A percentile compares a stretch with the other conserved stretches of the same genome.
These are phyloP conservation scores for Waitea zeae DNA, from an alignment of 1,284 basidiomycete genomes.

Conservation along the genomic window DNA sequence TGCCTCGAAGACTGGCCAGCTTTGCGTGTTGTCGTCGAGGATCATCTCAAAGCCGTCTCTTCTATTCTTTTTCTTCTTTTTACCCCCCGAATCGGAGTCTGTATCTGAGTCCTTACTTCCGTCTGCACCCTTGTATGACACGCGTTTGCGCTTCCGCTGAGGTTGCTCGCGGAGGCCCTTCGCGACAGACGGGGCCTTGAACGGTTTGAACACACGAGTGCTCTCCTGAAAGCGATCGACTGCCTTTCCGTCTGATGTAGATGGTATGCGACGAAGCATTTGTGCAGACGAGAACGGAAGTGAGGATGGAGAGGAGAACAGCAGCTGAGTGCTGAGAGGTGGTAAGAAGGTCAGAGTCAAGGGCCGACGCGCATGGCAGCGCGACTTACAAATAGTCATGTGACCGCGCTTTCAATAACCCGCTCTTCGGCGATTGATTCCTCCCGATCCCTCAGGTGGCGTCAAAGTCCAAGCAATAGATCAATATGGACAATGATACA, in stretches of 20 bases:
- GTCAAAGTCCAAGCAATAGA: too few species aligned
- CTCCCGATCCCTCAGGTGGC: too few species aligned
- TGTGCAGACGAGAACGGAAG: constrained; percentile 1
- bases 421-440: too few species aligned
- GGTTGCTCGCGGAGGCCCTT: constrained; percentile 37
- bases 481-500: too few species aligned
- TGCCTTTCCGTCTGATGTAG: constrained; percentile 45
- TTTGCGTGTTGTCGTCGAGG: constrained; percentile 32
- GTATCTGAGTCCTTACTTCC: constrained; percentile 25
- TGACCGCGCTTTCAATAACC: too few species aligned
- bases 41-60: constrained; percentile 26
- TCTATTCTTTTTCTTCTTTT: constrained; percentile 41
- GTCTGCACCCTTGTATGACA: constrained; percentile 62
- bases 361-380: constrained; percentile 5
- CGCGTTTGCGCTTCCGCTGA: constrained; percentile 64
- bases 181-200: constrained; percentile 52
- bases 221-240: constrained; percentile 56
- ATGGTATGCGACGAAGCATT: constrained; percentile 60
- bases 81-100: constrained; percentile 28
- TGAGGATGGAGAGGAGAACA: background rate
- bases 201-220: constrained; percentile 55
- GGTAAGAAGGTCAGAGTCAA: background rate
- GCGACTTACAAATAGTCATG: too few species aligned
- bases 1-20: constrained; percentile 72
- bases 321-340: background rate